Base-by-base conservation (phyloP, 352 stramenopile genomes). In the Phytophthora rubi region DNA sequence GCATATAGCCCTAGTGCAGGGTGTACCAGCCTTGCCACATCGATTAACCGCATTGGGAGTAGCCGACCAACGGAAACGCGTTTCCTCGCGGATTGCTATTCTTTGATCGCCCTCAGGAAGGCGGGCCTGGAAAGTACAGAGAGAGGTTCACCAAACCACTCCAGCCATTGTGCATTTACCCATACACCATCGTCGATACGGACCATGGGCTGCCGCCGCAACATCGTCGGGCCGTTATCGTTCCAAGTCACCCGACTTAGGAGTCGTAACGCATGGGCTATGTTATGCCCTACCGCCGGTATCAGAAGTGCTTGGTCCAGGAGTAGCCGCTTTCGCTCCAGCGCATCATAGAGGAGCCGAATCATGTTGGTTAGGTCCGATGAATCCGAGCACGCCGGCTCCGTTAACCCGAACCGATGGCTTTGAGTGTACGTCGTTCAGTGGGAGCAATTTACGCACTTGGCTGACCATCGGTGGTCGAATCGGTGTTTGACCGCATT, bases 141-240 rank as follows among this genome's bases (percentile, higher is more conserved):
- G 4, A 35, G 21, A 15, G 51, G 51, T 3, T 58, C 52, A 9
- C 52, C 52, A 16, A 58, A 58, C 52, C 52, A 47, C 8, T 28
- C 30, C 12, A 58, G 30, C 52, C 52, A 58, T 28, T 58, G 52
- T 15, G 52, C 30, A 45, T 58, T 45, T 15, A 44, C 30, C 52
- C 52, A 58, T 4, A 58, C n/a, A 0, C 52, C 52, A 9, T 56
- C 51, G 4, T 9, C 28, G 16, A 44, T 12, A 9, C 28, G 51
- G 7, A 56, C 16, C 51, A 56, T 42, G 3, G 51, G 28, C 4
- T 26, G 23, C 51, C 51, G 44, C 2, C 1, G 1, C 51, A 26
- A 26, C 10, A 6, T 13, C 28, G 5, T 37, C 4, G 23, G 5
- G n/a, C 51, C 26, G 5, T 18, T 56, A n/a, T 56, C 51, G 9